A percentile compares a stretch with the other conserved stretches of the same genome.
Conservation (phyloP, 176 grass and related monocot genomes). For the Musa acuminata region DNA sequence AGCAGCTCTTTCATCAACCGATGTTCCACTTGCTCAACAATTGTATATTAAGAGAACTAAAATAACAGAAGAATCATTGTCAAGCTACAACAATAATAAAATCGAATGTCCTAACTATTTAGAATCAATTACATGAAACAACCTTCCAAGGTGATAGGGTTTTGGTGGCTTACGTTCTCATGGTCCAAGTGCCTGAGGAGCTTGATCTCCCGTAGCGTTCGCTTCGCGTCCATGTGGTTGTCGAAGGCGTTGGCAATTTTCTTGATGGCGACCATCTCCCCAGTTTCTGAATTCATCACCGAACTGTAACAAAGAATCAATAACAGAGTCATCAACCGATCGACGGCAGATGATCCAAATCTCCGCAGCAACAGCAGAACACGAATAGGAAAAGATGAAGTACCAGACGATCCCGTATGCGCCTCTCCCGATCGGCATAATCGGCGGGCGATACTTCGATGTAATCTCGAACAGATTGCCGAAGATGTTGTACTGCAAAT, state of each 20-base stretch:
- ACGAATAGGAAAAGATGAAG: neutral
- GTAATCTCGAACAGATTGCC: constrained; percentile 87
- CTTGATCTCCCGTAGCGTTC: constrained; percentile 95
- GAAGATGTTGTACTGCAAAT: constrained; percentile 79
- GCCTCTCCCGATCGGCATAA: constrained; percentile 94
- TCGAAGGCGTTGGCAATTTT: constrained; percentile 96
- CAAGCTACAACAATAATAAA: too few relatives aligned
- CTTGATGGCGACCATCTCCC: constrained; percentile 95
- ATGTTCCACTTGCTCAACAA: too few relatives aligned
- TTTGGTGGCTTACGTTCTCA: constrained; percentile 56
- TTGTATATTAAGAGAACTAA: too few relatives aligned
- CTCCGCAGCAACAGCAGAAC: too few relatives aligned
- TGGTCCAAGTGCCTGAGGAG: constrained; percentile 90
- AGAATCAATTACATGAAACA: too few relatives aligned
- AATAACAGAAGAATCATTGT: too few relatives aligned
- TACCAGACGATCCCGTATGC: constrained; percentile 98
- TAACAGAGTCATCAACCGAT: neutral
- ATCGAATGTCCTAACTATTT: too few relatives aligned
- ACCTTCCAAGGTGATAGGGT: too few relatives aligned
- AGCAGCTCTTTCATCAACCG: too few relatives aligned
- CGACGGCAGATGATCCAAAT: neutral
- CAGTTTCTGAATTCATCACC: constrained; percentile 68
- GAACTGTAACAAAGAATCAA: constrained; percentile 30
- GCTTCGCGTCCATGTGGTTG: constrained; percentile 97
- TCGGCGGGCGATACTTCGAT: constrained; percentile 66